Conservation (phyloP, 306 rosid genomes). For the Dicorynia guianensis region DNA sequence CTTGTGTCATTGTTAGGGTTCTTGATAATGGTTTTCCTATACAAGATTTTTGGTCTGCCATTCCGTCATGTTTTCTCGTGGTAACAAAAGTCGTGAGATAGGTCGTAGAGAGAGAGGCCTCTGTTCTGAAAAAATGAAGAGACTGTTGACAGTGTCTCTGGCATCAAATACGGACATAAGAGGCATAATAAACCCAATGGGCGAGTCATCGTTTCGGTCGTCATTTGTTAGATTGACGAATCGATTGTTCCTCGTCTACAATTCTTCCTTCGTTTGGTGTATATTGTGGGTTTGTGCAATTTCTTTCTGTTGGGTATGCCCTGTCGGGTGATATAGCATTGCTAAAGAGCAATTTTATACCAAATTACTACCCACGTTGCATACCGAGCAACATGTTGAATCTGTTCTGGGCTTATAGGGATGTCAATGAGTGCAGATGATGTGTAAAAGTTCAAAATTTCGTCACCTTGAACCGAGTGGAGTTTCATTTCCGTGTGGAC, state of each 20-base stretch:
- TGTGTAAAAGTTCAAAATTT: constrained; percentile 7
- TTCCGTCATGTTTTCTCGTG: not conserved
- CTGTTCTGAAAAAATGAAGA: constrained; percentile 32
- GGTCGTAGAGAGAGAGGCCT: constrained; percentile 28
- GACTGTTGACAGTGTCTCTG: constrained; percentile 46
- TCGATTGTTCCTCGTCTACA: constrained; percentile 86
- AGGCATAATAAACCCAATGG: constrained; percentile 59
- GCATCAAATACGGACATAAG: constrained; percentile 40
- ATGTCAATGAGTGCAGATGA: constrained; percentile 23
- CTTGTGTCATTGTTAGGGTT: not conserved
- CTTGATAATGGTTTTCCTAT: not conserved
- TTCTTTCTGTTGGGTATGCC: too few species aligned
- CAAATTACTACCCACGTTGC: too few species aligned
- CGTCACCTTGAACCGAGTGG: constrained; percentile 7
- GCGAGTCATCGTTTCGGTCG: constrained; percentile 95
- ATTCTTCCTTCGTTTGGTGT: not conserved
- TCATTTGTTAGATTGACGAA: constrained; percentile 62
- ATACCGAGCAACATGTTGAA: too few species aligned
- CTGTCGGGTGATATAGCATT: too few species aligned
- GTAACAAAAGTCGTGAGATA: too few species aligned
- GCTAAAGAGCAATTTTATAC: too few species aligned
- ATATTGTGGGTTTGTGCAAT: too few species aligned
- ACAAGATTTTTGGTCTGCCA: not conserved
- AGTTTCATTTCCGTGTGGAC: not conserved
- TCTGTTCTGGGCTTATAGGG: too few species aligned